Conservation (phyloP, 2,329 filamentous ascomycete species). For the Xylariomycetidae sp. region DNA sequence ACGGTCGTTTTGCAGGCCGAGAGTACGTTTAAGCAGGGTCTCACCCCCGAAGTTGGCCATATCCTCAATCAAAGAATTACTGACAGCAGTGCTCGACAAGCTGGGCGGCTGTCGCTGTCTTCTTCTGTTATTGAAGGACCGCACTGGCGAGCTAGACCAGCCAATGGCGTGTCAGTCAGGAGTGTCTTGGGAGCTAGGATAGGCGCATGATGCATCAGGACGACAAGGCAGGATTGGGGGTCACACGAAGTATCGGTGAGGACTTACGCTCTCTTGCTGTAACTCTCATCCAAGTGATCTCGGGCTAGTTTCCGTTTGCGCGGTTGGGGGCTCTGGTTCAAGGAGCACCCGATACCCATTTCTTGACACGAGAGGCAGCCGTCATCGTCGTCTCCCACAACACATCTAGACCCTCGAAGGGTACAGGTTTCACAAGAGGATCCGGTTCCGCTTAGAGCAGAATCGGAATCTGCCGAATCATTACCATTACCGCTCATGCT, state of each 20-base stretch:
- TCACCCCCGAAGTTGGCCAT: conserved; percentile 67
- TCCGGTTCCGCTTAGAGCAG: conserved; percentile 36
- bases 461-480: conserved; percentile 46
- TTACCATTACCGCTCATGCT: conserved; percentile 49
- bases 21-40: conserved; percentile 61
- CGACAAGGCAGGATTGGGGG: conserved; percentile 27
- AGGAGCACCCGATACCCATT: conserved; percentile 74
- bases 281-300: conserved; percentile 54
- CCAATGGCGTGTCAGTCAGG: conserved; percentile 51
- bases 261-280: conserved; percentile 67
- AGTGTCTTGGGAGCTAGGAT: no score
- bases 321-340: conserved; percentile 69
- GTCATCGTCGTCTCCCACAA: conserved; percentile 69
- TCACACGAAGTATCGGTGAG: conserved; percentile 22
- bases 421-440: conserved; percentile 70
- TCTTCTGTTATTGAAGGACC: conserved; percentile 49
- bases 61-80: conserved; percentile 61
- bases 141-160: conserved; percentile 49
- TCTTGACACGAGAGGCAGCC: conserved; percentile 72
- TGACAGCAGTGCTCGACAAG: conserved; percentile 57
- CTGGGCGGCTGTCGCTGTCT: conserved; percentile 52
- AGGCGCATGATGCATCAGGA: conserved; percentile 18
- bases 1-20: conserved; percentile 72
- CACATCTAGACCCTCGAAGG: conserved; percentile 69
- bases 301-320: conserved; percentile 75